Percentiles rank a stretch among this genome's conserved stretches.
Conservation (phyloP, 768 basidiomycete genomes). For the Ramaria sp. region DNA sequence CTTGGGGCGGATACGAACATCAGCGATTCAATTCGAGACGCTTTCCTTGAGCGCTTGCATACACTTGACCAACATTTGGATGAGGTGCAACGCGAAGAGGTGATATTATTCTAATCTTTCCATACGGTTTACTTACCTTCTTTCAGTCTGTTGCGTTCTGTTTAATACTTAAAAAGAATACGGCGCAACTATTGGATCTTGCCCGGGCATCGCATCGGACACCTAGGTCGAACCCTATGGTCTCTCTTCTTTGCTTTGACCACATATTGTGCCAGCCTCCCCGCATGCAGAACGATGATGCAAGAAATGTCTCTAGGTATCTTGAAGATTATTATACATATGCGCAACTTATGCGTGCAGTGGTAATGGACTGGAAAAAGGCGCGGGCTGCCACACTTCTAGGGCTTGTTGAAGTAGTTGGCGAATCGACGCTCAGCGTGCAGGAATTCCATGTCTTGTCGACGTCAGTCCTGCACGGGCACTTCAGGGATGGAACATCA, state of each 20-base stretch:
- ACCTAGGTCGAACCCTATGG: slow-evolving; percentile 16
- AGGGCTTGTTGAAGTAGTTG: background rate
- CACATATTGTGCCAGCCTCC: slow-evolving; percentile 25
- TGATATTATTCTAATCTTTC: background rate
- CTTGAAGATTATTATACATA: background rate
- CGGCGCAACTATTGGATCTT: slow-evolving; percentile 21
- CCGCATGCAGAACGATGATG: slow-evolving; percentile 15
- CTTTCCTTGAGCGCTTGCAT: background rate
- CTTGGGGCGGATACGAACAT: slow-evolving; percentile 26
- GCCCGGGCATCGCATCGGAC: slow-evolving; percentile 21
- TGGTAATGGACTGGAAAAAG: background rate
- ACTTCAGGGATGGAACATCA: background rate
- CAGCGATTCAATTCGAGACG: slow-evolving; percentile 17
- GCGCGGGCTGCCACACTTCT: background rate
- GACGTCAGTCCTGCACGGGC: background rate
- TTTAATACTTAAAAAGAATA: background rate
- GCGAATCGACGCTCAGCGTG: background rate
- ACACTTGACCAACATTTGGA: background rate
- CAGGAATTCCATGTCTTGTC: background rate
- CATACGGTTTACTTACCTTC: background rate
- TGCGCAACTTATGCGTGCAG: background rate
- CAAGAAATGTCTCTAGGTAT: slow-evolving; percentile 17
- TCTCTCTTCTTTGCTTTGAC: slow-evolving; percentile 35
- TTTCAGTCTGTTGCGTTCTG: background rate
- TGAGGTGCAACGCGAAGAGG: background rate